Evolutionary conservation across 2,329 filamentous ascomycete genomes (phyloP).

Genomic region (Fusarium falciforme): DNA sequence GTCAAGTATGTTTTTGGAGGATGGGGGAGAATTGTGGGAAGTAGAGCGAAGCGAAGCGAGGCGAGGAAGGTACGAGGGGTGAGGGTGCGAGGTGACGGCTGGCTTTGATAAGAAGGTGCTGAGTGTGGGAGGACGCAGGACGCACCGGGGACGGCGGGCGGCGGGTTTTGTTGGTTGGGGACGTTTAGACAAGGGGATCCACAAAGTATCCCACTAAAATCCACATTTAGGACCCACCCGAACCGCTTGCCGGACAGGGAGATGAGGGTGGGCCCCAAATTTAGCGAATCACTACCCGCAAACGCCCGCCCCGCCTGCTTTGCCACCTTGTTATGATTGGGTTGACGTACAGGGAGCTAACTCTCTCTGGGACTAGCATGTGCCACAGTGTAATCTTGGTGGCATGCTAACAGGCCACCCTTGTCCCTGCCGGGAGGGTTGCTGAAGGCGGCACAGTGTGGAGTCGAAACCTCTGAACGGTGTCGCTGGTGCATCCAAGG

Average conservation of each 20-base stretch:
- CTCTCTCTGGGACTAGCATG: slow-evolving; percentile 32
- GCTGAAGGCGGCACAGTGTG: slow-evolving; percentile 37
- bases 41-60: slow-evolving; percentile 43
- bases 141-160: slow-evolving; percentile 43
- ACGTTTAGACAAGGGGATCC: slow-evolving; percentile 29
- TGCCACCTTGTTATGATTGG: slow-evolving; percentile 51
- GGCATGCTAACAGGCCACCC: slow-evolving; percentile 41
- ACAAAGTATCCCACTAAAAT: slow-evolving; percentile 15
- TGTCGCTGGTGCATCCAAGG: slow-evolving; percentile 29
- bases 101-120: slow-evolving; percentile 42
- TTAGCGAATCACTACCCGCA: slow-evolving; percentile 46
- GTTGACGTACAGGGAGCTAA: slow-evolving; percentile 36
- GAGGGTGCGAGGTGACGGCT: slow-evolving; percentile 36
- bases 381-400: slow-evolving; percentile 46
- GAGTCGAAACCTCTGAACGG: slow-evolving; percentile 23
- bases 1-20: slow-evolving; percentile 36
- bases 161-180: slow-evolving; percentile 49
- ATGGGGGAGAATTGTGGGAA: slow-evolving; percentile 41
- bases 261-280: slow-evolving; percentile 36
- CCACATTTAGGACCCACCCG: slow-evolving; percentile 21
- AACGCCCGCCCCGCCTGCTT: slow-evolving; percentile 41
- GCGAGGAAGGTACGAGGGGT: slow-evolving; percentile 41
- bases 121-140: slow-evolving; percentile 35
- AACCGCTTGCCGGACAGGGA: slow-evolving; percentile 36
- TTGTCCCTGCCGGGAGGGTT: slow-evolving; percentile 31